A percentile compares a stretch with the other conserved stretches of the same genome.
These are phyloP conservation scores for Mortierella sp. DNA, from an alignment of 371 early-diverging fungal genomes.

Conservation along the genomic window DNA sequence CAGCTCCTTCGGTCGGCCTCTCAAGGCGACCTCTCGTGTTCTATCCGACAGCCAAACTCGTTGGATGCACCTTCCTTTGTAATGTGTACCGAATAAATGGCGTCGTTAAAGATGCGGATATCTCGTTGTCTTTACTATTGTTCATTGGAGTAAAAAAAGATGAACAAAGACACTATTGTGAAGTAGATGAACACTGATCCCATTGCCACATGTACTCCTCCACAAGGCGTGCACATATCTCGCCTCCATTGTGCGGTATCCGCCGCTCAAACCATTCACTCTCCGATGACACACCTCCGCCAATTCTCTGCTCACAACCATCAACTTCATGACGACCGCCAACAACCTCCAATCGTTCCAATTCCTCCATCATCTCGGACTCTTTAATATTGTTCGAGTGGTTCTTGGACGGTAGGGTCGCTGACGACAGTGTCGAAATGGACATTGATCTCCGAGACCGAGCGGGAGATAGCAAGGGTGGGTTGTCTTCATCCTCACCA, in stretches of 20 bases:
- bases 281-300: background rate
- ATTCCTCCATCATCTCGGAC: constrained; percentile 20
- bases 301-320: background rate
- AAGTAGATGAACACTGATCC: constrained; percentile 10
- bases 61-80: background rate
- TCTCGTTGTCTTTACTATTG: too few relatives aligned
- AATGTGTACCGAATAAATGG: too few relatives aligned
- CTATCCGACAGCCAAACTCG: background rate
- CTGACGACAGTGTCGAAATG: constrained; percentile 20
- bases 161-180: background rate
- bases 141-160: too few relatives aligned
- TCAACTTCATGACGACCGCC: background rate
- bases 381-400: constrained; percentile 14
- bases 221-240: constrained; percentile 63
- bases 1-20: background rate
- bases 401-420: constrained; percentile 22
- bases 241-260: constrained; percentile 70
- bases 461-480: background rate
- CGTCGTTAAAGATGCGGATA: background rate
- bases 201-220: constrained; percentile 65
- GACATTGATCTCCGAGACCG: constrained; percentile 11
- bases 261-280: constrained; percentile 35
- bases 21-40: background rate
- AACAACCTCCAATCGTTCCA: background rate
- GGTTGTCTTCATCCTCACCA: constrained; percentile 7